Base-by-base conservation (phyloP, 371 early-diverging fungal genomes). In the Nematocida sp. region DNA sequence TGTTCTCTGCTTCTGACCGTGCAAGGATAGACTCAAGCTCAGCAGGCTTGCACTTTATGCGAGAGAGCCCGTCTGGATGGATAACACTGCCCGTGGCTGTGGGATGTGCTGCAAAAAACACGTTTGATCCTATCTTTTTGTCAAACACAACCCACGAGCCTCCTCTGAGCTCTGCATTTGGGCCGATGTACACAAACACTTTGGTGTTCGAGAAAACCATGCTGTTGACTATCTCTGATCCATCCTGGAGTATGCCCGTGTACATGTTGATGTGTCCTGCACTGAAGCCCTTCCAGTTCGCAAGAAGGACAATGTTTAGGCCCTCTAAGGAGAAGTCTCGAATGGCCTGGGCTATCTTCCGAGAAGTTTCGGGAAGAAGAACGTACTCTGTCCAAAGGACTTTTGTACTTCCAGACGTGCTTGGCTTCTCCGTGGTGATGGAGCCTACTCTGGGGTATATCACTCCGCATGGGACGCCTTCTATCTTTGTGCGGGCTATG, bases 221-320 rank as follows among this genome's bases (percentile, higher is more conserved):
- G 25, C 93, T 93, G 85, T 93, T 93, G 60, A 96, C 94, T 77
- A 96, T 96, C 81, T 89, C 88, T 2, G 94, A 87, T 64, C 97
- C 97, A 79, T 89, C 93, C 84, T 96, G 94, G 63, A 96, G 86
- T 1, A 95, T 87, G 82, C 92, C 93, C 79, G 93, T 88, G 86
- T 88, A 93, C 94, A 96, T 94, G 83, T 96, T 95, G 78, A 89
- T 90, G 83, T 94, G 93, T 62, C 95, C 95, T 74, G 96, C 96
- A 46, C 90, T 90, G 88, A 96, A 96, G 62, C 97, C 97, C 86
- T 95, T 91, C 95, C 95, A 96, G 89, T 96, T 95, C 84, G 95
- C 95, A 86, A 96, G 91, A 83, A 96, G 89, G 81, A 96, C 89
- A 81, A 96, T 83, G 19, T 95, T 93, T 66, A 96, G 86, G 78